These are phyloP conservation scores for Trametes sanguinea DNA, from an alignment of 768 basidiomycete species.

Conservation along the genomic window DNA sequence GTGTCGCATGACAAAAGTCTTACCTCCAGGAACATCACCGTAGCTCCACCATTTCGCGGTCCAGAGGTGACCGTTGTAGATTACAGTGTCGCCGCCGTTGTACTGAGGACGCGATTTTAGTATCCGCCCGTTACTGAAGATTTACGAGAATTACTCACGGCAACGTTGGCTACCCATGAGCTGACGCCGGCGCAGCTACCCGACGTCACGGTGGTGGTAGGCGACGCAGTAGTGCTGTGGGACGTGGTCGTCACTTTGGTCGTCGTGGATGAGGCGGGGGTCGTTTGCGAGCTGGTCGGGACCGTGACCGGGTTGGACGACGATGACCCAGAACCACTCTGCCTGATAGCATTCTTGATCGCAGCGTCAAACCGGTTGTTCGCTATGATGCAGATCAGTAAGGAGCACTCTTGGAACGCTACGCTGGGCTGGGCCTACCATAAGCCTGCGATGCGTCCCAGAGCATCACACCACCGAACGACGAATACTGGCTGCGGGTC, in stretches of 20 bases:
- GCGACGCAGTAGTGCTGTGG: slow-evolving; percentile 11
- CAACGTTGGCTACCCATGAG: slow-evolving; percentile 32
- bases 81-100: slow-evolving; percentile 30
- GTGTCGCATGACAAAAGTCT: not conserved
- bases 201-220: slow-evolving; percentile 12
- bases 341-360: slow-evolving; percentile 27
- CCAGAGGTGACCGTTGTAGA: slow-evolving; percentile 32
- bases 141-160: slow-evolving; percentile 20
- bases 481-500: slow-evolving; percentile 60
- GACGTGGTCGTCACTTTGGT: slow-evolving; percentile 12
- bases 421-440: not conserved
- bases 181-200: slow-evolving; percentile 31
- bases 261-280: slow-evolving; percentile 12
- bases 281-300: slow-evolving; percentile 9
- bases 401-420: not conserved
- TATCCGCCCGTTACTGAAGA: too few species aligned
- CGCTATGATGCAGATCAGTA: slow-evolving; percentile 6
- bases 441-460: slow-evolving; percentile 39
- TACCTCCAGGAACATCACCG: slow-evolving; percentile 31
- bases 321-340: slow-evolving; percentile 16
- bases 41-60: slow-evolving; percentile 35
- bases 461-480: slow-evolving; percentile 62
- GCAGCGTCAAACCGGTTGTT: slow-evolving; percentile 30
- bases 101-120: slow-evolving; percentile 19
- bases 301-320: slow-evolving; percentile 15